phyloP scores from a whole-genome alignment of 768 basidiomycete genomes.

The Pleurotus giganteus region DNA sequence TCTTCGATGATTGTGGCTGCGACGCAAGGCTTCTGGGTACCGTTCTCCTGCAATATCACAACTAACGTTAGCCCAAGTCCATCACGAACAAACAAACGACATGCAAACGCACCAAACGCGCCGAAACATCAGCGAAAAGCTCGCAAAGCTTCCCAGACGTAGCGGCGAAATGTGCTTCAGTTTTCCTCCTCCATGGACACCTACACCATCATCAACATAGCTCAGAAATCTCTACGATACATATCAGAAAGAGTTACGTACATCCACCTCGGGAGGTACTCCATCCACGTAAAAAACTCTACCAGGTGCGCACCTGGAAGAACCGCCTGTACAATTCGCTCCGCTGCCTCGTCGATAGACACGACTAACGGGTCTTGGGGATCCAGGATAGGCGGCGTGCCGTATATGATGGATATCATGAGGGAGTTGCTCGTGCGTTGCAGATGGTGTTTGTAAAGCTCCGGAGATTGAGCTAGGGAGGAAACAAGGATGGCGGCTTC shows the following conservation, averaged over 20 bases:
- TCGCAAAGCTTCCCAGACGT: conserved; percentile 21
- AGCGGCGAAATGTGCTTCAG: neutral
- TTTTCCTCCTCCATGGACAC: neutral
- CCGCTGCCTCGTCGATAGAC: conserved; percentile 12
- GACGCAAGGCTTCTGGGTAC: too few species aligned
- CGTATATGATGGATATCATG: conserved; percentile 11
- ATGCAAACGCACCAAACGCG: neutral
- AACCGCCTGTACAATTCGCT: conserved; percentile 22
- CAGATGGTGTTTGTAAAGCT: conserved; percentile 25
- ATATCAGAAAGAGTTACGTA: conserved; percentile 23
- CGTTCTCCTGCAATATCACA: too few species aligned
- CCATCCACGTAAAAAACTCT: conserved; percentile 30
- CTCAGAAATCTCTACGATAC: too few species aligned
- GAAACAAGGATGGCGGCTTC: conserved; percentile 24
- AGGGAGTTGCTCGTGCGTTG: conserved; percentile 11
- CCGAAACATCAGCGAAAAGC: conserved; percentile 13
- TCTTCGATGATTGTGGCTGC: neutral
- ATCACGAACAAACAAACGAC: too few species aligned
- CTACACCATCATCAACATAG: conserved; percentile 17
- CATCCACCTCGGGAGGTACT: conserved; percentile 21
- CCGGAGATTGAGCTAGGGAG: conserved; percentile 19
- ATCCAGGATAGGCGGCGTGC: neutral
- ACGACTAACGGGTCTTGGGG: conserved; percentile 1
- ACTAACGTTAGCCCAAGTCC: too few species aligned
- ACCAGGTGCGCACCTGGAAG: conserved; percentile 30